Evolutionary conservation across 495 filamentous ascomycete species (phyloP), one percentile per base, ranked within the genome.

Genomic region (Sphaerosporella brunnea): DNA sequence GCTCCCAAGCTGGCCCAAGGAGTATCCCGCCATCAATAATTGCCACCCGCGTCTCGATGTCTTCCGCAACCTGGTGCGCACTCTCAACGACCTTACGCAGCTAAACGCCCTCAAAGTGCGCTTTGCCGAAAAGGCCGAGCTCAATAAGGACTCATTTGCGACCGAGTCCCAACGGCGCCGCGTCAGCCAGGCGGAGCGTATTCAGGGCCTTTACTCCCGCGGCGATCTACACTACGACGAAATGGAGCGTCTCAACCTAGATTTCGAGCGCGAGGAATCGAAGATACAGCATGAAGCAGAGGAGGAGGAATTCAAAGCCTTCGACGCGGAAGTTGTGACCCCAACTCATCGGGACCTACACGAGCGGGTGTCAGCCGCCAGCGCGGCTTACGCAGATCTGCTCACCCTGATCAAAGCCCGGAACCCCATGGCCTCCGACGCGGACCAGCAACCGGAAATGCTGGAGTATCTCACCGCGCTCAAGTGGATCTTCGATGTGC

Each of bases 401-500:
- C 15, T 49, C 16, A 44, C 50, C 15, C 50, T 53, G 8, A 57
- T 61, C 19, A 53, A 49, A n/a, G 50, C 51, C 8, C 46, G 44
- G 0, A 45, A 30, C 3, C 32, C 41, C 34, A 19, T 19, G 0
- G n/a, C 23, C 23, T 16, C 13, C 10, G 35, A 38, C 4, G 35
- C 44, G 0, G 51, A 54, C 21, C 35, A 51, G 15, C 37, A 36
- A 10, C 46, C 39, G 3, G 92, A 96, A 65, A 69, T 96, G 0
- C 69, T 95, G 1, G 90, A 97, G 64, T 90, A 90, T 52, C 70
- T 97, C 2, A 96, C 90, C 0, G 75, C 93, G 21, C 69, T 96
- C 8, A 97, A 97, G 58, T 97, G 90, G 90, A 79, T 96, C 23
- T 96, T 94, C 55, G 90, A 97, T 56, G 81, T 81, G 4, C 78